Base-by-base conservation (phyloP, 345 rosid species). In the Populus tremula region DNA sequence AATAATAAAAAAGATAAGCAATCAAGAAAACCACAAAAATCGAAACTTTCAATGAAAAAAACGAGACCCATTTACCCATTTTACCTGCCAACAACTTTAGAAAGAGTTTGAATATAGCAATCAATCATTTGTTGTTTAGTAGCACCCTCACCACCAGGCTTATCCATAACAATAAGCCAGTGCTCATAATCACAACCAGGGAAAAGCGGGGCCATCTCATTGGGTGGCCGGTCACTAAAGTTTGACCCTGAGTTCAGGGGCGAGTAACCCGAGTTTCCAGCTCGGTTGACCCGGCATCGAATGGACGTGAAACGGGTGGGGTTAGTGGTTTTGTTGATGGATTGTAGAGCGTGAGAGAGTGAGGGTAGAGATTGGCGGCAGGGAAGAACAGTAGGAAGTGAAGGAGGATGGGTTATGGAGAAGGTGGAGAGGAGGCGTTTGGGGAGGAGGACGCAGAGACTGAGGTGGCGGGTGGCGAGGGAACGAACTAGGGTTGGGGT, bases 101-200 rank as follows among this genome's bases (percentile, higher is more conserved):
- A 94, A 11, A 92, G 81, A 62, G 99, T 94, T 86, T 94, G 78
- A 59, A 96, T 38, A 41, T 96, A 96, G 31, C 93, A 89, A 77
- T 96, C 99, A 53, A 94, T 91, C 98, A 96, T 96, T 81, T 94
- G 91, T 89, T 96, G 93, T 85, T 96, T 94, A 29, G 88, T 87
- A 18, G 97, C 97, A 0, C 89, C 91, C 61, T 94, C 97, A 2
- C 97, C 97, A 5, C 98, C 97, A 9, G 97, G 97, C 80, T 94
- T 92, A 69, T 96, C 97, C 91, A 94, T 96, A 35, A 96, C 94
- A 67, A 92, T 96, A 54, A 96, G 98, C 98, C 98, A 96, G 85
- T 94, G 99, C 80, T 91, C 85, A 70, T 94, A 96, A 65, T 96
- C 99, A 69, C 98, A 94, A 0, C 98, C 98, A 0, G 97, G 95